These are phyloP conservation scores for Odonthalia washingtoniensis DNA, from an alignment of 31 red algal species.

Conservation along the genomic window DNA sequence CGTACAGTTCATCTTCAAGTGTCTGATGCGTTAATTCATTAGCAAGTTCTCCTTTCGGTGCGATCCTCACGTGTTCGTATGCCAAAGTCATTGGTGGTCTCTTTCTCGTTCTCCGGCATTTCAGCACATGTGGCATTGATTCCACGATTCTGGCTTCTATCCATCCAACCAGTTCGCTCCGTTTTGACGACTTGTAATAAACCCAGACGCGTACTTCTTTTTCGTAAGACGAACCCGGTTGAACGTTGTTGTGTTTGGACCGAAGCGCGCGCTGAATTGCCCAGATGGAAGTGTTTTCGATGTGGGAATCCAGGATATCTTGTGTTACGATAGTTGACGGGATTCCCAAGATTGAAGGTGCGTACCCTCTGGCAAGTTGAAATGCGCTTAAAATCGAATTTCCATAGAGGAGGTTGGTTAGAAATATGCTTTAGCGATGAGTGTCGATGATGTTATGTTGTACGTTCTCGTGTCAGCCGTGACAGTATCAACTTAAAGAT, in stretches of 20 bases:
- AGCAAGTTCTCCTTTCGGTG: no score
- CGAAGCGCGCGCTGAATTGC: conserved; percentile 20
- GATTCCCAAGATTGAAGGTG: conserved; percentile 6
- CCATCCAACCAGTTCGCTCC: conserved; percentile 35
- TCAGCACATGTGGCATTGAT: neutral
- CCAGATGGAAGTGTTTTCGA: neutral
- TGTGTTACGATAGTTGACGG: neutral
- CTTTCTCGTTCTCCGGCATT: neutral
- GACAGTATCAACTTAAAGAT: neutral
- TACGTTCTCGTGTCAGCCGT: neutral
- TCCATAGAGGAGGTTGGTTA: conserved; percentile 8
- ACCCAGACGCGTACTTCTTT: neutral
- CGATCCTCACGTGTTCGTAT: conserved; percentile 26
- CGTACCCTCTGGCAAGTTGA: no score
- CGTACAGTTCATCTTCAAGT: no score
- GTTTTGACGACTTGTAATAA: conserved; percentile 21
- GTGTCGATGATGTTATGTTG: neutral
- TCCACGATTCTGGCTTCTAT: conserved; percentile 1
- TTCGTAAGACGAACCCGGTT: neutral
- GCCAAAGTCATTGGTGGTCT: conserved; percentile 29
- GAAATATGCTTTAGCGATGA: neutral
- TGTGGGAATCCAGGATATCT: conserved; percentile 21
- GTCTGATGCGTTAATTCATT: neutral
- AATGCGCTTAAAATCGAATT: conserved; percentile 16
- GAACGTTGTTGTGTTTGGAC: neutral